phyloP scores from a whole-genome alignment of 768 basidiomycete genomes.

The Boletus rubescentipes region DNA sequence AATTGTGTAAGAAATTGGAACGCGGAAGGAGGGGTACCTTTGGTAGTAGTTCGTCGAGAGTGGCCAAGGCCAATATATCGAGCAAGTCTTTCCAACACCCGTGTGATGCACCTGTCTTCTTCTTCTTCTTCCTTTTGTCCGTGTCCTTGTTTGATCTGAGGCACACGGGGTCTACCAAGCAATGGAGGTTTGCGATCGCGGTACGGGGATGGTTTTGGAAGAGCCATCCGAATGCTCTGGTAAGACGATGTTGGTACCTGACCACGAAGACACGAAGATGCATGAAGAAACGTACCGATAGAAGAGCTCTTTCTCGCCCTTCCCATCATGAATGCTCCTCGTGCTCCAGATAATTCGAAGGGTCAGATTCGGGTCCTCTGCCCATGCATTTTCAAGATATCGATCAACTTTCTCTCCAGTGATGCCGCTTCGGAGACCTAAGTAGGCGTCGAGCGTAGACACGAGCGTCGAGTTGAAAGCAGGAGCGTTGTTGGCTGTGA shows the following conservation, averaged over 20 bases:
- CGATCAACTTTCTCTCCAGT: conserved; percentile 26
- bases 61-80: conserved; percentile 62
- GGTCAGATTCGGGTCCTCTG: conserved; percentile 55
- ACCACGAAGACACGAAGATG: neutral
- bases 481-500: conserved; percentile 51
- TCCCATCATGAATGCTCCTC: conserved; percentile 71
- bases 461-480: conserved; percentile 52
- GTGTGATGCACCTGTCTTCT: conserved; percentile 35
- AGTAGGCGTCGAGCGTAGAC: conserved; percentile 57
- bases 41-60: conserved; percentile 46
- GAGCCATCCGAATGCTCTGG: conserved; percentile 63
- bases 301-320: conserved; percentile 57
- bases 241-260: neutral
- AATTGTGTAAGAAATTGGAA: conserved; percentile 28
- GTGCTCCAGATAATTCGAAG: conserved; percentile 66
- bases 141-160: conserved; percentile 7
- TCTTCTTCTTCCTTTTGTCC: conserved; percentile 1
- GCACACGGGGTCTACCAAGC: conserved; percentile 55
- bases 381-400: conserved; percentile 53
- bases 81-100: conserved; percentile 79
- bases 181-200: conserved; percentile 57
- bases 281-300: conserved; percentile 42
- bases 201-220: conserved; percentile 69
- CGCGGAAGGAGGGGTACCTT: neutral
- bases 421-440: conserved; percentile 34